These are phyloP conservation scores for Tetracladium setigerum DNA, from an alignment of 495 filamentous ascomycete genomes.

Conservation along the genomic window DNA sequence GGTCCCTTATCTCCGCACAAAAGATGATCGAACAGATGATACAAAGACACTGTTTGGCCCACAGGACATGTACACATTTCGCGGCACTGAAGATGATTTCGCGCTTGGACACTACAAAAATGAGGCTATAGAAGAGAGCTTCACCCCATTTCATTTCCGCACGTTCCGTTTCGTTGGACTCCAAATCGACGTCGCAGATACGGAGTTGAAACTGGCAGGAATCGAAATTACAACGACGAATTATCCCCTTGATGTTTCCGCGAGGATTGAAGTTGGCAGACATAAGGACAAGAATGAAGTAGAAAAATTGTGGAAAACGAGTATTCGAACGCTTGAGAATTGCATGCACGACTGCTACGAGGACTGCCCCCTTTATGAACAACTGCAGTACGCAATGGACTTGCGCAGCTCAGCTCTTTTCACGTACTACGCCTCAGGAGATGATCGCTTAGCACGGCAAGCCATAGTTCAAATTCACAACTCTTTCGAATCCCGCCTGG, in stretches of 20 bases:
- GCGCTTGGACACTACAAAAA: background rate
- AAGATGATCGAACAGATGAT: background rate
- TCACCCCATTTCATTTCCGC: slow-evolving; percentile 34
- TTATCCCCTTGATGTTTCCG: slow-evolving; percentile 26
- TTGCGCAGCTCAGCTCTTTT: slow-evolving; percentile 28
- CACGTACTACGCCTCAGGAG: slow-evolving; percentile 30
- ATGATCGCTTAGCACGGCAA: slow-evolving; percentile 30
- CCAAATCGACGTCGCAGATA: slow-evolving; percentile 18
- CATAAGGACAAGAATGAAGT: background rate
- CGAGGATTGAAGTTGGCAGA: background rate
- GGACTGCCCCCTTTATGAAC: slow-evolving; percentile 34
- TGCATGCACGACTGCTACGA: slow-evolving; percentile 35
- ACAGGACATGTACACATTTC: background rate
- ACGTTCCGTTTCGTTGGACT: slow-evolving; percentile 28
- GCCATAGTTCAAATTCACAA: slow-evolving; percentile 29
- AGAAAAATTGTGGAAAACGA: slow-evolving; percentile 25
- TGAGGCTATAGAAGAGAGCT: slow-evolving; percentile 5
- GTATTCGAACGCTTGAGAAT: slow-evolving; percentile 26
- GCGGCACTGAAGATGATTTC: background rate
- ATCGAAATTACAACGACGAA: slow-evolving; percentile 14
- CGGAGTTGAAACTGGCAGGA: background rate
- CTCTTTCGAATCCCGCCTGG: slow-evolving; percentile 15
- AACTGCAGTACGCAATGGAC: slow-evolving; percentile 29
- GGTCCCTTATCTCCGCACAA: background rate
- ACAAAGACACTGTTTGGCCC: slow-evolving; percentile 3